Evolutionary conservation across 306 rosid species (phyloP).

Genomic region (Dalbergia cultrata): DNA sequence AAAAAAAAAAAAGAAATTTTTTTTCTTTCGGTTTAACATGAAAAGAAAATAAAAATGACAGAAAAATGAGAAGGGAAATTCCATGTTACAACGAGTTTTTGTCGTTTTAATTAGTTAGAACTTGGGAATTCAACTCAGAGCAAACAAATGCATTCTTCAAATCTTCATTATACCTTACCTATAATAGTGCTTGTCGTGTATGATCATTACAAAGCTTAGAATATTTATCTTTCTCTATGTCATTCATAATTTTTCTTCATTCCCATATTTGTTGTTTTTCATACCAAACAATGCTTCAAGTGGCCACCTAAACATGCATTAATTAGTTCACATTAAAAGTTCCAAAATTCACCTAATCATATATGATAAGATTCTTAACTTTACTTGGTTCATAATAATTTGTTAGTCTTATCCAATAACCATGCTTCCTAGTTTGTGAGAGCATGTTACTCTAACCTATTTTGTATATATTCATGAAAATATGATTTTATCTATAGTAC

Average conservation of each 20-base stretch:
- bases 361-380: slow-evolving; percentile 11
- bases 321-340: slow-evolving; percentile 40
- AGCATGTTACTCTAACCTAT: background rate
- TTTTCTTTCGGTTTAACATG: background rate
- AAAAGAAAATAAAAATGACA: background rate
- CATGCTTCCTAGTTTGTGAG: background rate
- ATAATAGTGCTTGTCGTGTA: slow-evolving; percentile 41
- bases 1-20: background rate
- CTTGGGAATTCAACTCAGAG: background rate
- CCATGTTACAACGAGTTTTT: background rate
- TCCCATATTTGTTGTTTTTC: slow-evolving; percentile 45
- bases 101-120: slow-evolving; percentile 19
- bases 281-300: slow-evolving; percentile 14
- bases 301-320: slow-evolving; percentile 48
- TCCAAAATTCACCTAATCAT: slow-evolving; percentile 1
- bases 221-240: background rate
- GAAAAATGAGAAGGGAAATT: background rate
- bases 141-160: background rate
- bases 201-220: slow-evolving; percentile 48
- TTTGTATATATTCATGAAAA: background rate
- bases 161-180: slow-evolving; percentile 48
- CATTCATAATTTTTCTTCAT: slow-evolving; percentile 35
- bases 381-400: slow-evolving; percentile 1
- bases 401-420: background rate
- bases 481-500: too few species aligned